Base-by-base conservation (phyloP, 2,329 filamentous ascomycete species). In the Chaetomium sp. region DNA sequence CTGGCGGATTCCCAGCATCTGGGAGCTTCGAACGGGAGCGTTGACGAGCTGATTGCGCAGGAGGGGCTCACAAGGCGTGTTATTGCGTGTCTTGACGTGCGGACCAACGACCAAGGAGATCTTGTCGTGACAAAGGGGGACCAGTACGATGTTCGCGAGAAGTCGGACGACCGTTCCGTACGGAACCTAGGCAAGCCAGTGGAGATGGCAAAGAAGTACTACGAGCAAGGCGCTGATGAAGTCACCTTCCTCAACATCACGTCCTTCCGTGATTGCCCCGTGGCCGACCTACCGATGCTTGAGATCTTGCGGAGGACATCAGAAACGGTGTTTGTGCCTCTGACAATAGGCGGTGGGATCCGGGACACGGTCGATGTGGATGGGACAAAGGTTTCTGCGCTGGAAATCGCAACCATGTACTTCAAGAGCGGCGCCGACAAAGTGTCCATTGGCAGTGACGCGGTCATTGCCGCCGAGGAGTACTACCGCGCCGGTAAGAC, bases 161-260 rank as follows among this genome's bases (percentile, higher is more conserved):
- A 96, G 73, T 76, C 77, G 27, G 77, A 74, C 11, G 76, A 77
- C 55, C 78, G 81, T 53, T 76, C 81, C 63, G 91, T 99, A 38
- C 85, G 94, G 61, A 99, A 99, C 71, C 79, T 99, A 3, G 94
- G 94, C 62, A 99, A 99, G 73, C 94, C 94, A 1, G 91, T 99
- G 49, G 91, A 96, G 62, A 88, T 99, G 82, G 94, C 94, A 7
- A 84, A 84, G 72, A 85, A 83, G 66, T 99, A 99, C 77, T 99
- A 97, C 76, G 87, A 95, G 67, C 90, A 96, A 73, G 94, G 94
- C 57, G 91, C 94, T 10, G 94, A 99, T 72, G 94, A 99, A 73
- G 82, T 99, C 54, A 96, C 92, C 0, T 99, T 99, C 72, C 80
- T 99, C 63, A 99, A 99, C 79, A 99, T 99, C 68, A 99, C 92